Conservation (phyloP, 1,284 basidiomycete species). For the Fistulinella staudtii region DNA sequence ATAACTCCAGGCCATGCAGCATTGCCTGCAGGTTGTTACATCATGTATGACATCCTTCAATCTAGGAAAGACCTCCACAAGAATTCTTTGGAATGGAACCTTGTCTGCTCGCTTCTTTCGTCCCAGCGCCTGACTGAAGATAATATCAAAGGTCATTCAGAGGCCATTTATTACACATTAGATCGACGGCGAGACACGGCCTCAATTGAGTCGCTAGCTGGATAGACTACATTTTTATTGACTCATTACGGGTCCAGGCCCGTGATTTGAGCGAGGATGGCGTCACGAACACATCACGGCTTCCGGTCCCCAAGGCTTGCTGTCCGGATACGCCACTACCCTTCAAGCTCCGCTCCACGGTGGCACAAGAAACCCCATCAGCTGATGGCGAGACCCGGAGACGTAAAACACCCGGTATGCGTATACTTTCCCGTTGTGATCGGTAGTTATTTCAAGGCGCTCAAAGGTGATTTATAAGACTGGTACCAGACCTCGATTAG, state of each 20-base stretch:
- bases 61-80: background rate
- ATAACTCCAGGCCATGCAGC: background rate
- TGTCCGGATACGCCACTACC: background rate
- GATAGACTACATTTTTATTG: background rate
- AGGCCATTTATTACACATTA: background rate
- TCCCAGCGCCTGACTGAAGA: background rate
- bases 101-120: background rate
- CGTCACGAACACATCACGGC: slow-evolving; percentile 1
- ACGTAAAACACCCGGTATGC: slow-evolving; percentile 9
- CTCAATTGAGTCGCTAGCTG: slow-evolving; percentile 3
- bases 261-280: background rate
- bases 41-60: slow-evolving; percentile 1
- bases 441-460: slow-evolving; percentile 2
- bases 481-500: background rate
- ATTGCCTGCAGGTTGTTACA: slow-evolving; percentile 2
- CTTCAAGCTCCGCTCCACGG: slow-evolving; percentile 14
- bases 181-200: background rate
- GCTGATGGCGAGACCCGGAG: background rate
- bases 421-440: slow-evolving; percentile 2
- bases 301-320: background rate
- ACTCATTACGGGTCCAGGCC: background rate
- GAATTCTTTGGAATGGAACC: background rate
- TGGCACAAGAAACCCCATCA: slow-evolving; percentile 6
- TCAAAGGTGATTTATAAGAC: background rate
- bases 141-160: background rate